phyloP scores from a whole-genome alignment of 176 grass and related monocot species.

The Cenchrus fungigraminus region DNA sequence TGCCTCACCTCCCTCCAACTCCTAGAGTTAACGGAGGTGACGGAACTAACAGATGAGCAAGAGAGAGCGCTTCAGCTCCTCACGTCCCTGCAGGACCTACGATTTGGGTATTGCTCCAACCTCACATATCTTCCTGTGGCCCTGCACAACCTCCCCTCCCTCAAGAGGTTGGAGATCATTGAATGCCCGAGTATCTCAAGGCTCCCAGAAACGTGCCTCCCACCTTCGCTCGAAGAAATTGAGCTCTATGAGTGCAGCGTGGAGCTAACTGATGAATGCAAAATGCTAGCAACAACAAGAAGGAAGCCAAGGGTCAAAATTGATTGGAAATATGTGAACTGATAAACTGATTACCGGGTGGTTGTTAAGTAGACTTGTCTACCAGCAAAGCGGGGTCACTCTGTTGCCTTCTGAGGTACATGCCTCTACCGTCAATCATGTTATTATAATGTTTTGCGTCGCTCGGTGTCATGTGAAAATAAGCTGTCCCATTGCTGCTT shows the following conservation, averaged over 20 bases:
- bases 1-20: conserved; percentile 9
- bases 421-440: not conserved
- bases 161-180: not conserved
- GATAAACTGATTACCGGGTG: not conserved
- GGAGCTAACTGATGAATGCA: conserved; percentile 1
- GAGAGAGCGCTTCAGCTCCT: conserved; percentile 22
- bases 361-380: not conserved
- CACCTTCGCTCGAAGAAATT: conserved; percentile 6
- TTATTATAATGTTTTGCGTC: not conserved
- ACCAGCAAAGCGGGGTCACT: not conserved
- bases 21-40: not conserved
- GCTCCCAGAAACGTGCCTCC: not conserved
- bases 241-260: not conserved
- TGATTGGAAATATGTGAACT: not conserved
- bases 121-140: not conserved
- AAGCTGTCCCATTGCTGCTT: not conserved
- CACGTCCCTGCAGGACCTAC: conserved; percentile 17
- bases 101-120: rapidly evolving
- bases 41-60: conserved; percentile 11
- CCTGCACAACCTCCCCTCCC: conserved; percentile 20
- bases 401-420: not conserved
- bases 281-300: not conserved
- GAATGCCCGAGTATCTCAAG: rapidly evolving
- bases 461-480: not conserved
- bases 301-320: conserved; percentile 16